A percentile compares a stretch with the other conserved stretches of the same genome.
These are phyloP conservation scores for Mrakia blollopis DNA, from an alignment of 768 basidiomycete species.

Conservation along the genomic window DNA sequence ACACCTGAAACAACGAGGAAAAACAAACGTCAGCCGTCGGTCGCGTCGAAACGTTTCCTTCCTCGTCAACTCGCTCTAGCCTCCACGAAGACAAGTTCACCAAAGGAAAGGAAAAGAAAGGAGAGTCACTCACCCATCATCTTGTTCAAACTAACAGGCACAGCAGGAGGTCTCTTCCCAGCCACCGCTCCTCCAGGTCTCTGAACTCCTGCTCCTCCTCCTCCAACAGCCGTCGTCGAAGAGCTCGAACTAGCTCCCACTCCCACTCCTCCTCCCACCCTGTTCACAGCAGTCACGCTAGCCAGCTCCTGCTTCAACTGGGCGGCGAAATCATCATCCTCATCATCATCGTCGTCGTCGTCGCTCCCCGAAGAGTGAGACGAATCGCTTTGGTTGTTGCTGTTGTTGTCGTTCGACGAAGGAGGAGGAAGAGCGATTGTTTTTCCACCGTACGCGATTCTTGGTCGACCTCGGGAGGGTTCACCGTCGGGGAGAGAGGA, in stretches of 20 bases:
- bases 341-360: slow-evolving; percentile 18
- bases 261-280: background rate
- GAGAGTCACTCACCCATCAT: slow-evolving; percentile 32
- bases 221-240: no score
- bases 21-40: background rate
- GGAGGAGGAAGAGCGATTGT: background rate
- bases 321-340: slow-evolving; percentile 26
- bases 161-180: background rate
- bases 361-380: background rate
- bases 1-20: background rate
- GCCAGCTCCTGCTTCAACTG: slow-evolving; percentile 27
- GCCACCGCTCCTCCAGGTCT: background rate
- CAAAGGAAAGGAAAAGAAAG: background rate
- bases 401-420: background rate
- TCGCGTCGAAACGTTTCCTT: background rate
- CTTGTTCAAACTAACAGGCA: slow-evolving; percentile 16
- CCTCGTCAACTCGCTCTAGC: background rate
- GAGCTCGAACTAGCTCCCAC: background rate
- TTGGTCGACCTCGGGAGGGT: slow-evolving; percentile 1
- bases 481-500: background rate
- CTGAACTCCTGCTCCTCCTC: background rate
- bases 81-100: background rate
- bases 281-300: background rate
- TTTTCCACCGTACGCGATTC: background rate
- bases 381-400: background rate